Conservation (phyloP, 257 asterid genomes). For the Ehretia macrophylla region DNA sequence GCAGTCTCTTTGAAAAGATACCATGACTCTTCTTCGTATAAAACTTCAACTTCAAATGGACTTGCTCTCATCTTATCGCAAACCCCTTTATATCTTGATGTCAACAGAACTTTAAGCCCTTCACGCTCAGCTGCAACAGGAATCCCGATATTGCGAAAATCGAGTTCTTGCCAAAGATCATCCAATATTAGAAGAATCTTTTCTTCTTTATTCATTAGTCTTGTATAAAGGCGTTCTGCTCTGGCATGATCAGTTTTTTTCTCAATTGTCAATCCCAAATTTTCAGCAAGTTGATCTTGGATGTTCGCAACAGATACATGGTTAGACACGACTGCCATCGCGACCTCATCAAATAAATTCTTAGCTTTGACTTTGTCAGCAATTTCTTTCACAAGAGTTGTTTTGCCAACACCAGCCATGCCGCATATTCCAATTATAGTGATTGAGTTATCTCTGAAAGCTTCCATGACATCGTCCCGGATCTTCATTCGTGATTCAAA, state of each 20-base stretch:
- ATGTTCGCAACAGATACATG: too few relatives aligned
- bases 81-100: not conserved
- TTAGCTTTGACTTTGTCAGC: not conserved
- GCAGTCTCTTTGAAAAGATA: not conserved
- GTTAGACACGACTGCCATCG: too few relatives aligned
- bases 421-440: too few relatives aligned
- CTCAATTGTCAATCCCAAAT: too few relatives aligned
- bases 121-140: not conserved
- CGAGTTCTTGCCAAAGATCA: too few relatives aligned
- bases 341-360: too few relatives aligned
- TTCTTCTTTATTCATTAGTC: slow-evolving; percentile 1
- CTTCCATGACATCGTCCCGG: too few relatives aligned
- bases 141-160: slow-evolving; percentile 1
- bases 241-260: not conserved
- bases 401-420: not conserved
- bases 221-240: not conserved
- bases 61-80: slow-evolving; percentile 5
- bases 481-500: too few relatives aligned
- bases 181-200: too few relatives aligned
- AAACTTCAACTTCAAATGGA: not conserved
- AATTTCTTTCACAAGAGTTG: slow-evolving; percentile 3
- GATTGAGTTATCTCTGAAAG: too few relatives aligned
- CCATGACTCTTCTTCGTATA: slow-evolving; percentile 8
- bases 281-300: too few relatives aligned
- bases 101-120: slow-evolving; percentile 1